Base-by-base conservation (phyloP, 2,329 filamentous ascomycete species). In the Plenodomus biglobosus region DNA sequence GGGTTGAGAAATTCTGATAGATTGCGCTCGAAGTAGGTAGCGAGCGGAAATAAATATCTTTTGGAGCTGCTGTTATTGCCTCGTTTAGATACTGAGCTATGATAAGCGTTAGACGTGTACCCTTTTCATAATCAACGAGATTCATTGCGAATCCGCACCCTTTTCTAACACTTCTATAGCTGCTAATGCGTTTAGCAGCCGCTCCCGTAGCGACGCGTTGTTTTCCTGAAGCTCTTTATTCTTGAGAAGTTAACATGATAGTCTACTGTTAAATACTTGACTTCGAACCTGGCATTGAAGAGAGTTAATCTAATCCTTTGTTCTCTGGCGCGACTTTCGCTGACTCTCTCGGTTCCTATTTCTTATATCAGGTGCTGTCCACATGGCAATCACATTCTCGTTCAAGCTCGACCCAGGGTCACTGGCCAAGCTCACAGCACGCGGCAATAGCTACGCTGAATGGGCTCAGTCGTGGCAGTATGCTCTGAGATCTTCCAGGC, bases 111-210 rank as follows among this genome's bases (percentile, higher is more conserved):
- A 48, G 24, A 3, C 42, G 20, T 52, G 21, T 19, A 24, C 8
- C 44, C 11, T 45, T 20, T 46, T 36, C 10, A 10, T 46, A 30
- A 21, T 35, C 35, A 36, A 27, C 42, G 8, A 40, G 17, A 10
- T 52, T 35, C 48, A 5, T 10, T 42, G 11, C 22, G 5, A 27
- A 48, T 34, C 48, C 20, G 27, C n/a, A 52, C 41, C 38, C 35
- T 52, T 44, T 37, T 45, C 16, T 8, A 52, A 40, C 16, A 42
- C 41, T 42, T 48, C 45, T 42, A 52, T 52, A 15, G 38, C 35
- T 52, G 15, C 38, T 44, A 44, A n/a, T 37, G 19, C 13, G 11
- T 42, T 16, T 42, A 44, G 45, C 20, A 52, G 41, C 17, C 13
- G 34, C 42, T 45, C 11, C 19, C 42, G 17, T 39, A 52, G 45